Base-by-base conservation (phyloP, 176 grass and related monocot genomes). In the Cymbopogon citratus region DNA sequence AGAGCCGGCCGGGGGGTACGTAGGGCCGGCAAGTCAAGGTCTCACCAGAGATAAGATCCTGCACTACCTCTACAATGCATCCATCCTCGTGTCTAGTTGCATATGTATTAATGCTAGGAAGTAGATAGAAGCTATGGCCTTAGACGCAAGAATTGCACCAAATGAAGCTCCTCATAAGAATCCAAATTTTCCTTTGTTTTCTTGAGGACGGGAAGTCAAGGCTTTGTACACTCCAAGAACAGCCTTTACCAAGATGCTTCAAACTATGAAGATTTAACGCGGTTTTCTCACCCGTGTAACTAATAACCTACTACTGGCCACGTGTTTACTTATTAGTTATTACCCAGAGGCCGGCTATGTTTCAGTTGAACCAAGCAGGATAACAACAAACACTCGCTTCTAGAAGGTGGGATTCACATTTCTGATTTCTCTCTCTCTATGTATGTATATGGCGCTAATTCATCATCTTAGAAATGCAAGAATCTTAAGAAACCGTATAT, bases 141-240 rank as follows among this genome's bases (percentile, higher is more conserved):
- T 90, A 70, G 88, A 80, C 51, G 80, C 62, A 83, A 83, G 84
- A 83, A 86, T 69, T 90, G 69, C 68, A 75, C 51, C 75, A 86
- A 62, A 82, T 86, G 87, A 66, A 79, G 79, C 83, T 90, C 76
- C 33, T 14, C 88, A 79, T 83, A 74, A 86, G 80, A 79, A 75
- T 83, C 84, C 88, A 90, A 90, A 19, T 25, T 74, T 3, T 12
- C 19, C 69, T 54, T 86, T 78, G 69, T 86, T 79, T 85, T 80
- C 74, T 69, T 36, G 41, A 45, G 69, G 51, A 71, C 69, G 69
- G 62, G 51, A 87, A 90, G 88, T 90, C 88, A 90, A 90, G 69
- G 54, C 75, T 75, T 83, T 90, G 84, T 74, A 87, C 69, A 74
- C 69, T 87, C 84, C 88, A 87, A 90, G 84, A 90, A 90, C 74